Evolutionary conservation across 345 rosid species (phyloP).

Genomic region (Reutealis trisperma): DNA sequence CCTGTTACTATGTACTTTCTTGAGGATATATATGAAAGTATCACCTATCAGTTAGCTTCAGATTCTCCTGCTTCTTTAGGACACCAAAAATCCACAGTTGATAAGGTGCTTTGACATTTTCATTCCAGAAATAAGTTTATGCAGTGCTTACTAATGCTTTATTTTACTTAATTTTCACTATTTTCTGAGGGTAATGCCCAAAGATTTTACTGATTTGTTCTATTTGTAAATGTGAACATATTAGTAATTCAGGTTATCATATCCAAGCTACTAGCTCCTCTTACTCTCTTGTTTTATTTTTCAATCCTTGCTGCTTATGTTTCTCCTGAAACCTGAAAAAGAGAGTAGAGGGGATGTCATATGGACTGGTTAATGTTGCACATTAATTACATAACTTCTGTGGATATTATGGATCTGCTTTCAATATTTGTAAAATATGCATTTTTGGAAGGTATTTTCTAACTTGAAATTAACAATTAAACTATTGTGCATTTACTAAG

Average conservation of each 20-base stretch:
- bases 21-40: conserved; percentile 81
- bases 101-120: conserved; percentile 50
- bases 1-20: conserved; percentile 77
- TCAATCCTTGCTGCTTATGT: not conserved
- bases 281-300: not conserved
- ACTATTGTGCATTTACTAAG: not conserved
- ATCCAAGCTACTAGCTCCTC: not conserved
- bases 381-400: not conserved
- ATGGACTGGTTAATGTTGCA: not conserved
- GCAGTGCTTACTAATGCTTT: not conserved
- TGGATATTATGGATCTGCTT: not conserved
- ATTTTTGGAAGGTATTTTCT: not conserved
- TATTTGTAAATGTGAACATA: not conserved
- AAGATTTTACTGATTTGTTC: not conserved
- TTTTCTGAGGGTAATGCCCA: not conserved
- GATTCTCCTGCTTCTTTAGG: conserved; percentile 84
- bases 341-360: not conserved
- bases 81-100: conserved; percentile 47
- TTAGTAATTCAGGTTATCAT: not conserved
- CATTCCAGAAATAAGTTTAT: not conserved
- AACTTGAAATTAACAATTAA: not conserved
- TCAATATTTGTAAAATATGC: not conserved
- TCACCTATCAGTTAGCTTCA: conserved; percentile 64
- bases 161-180: conserved; percentile 6
- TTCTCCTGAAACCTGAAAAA: not conserved